Percentiles rank a stretch among this genome's conserved stretches.
Evolutionary conservation across 2,329 filamentous ascomycete species (phyloP).

Genomic region (Sporothrix luriei): DNA sequence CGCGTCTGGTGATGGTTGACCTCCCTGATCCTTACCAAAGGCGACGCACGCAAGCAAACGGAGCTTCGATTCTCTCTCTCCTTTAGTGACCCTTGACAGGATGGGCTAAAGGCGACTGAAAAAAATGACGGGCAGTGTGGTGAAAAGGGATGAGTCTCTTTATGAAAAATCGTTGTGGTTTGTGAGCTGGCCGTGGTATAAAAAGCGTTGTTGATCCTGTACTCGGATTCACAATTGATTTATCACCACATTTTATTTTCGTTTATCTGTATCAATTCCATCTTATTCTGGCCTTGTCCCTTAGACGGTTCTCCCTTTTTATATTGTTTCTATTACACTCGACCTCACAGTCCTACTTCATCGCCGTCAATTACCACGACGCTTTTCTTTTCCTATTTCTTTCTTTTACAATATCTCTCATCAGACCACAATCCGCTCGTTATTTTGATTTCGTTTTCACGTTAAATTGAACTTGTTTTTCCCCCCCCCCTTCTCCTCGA

Average conservation of each 20-base stretch:
- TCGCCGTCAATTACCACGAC: background rate
- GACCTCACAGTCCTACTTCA: conserved; percentile 3
- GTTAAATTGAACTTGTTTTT: background rate
- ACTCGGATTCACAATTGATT: background rate
- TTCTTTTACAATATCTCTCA: background rate
- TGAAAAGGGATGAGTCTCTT: conserved; percentile 19
- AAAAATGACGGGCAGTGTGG: background rate
- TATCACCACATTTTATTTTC: background rate
- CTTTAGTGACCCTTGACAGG: background rate
- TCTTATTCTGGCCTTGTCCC: background rate
- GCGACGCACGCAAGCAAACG: conserved; percentile 14
- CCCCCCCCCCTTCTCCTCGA: too few relatives aligned
- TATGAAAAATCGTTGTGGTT: background rate
- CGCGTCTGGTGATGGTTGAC: conserved; percentile 11
- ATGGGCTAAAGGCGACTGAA: background rate
- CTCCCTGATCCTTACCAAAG: background rate
- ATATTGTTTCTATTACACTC: background rate
- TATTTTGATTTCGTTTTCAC: background rate
- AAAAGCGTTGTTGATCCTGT: conserved; percentile 8
- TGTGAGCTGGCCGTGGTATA: conserved; percentile 8
- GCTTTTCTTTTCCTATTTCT: background rate
- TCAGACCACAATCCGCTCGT: background rate
- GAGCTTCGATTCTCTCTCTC: background rate
- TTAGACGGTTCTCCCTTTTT: background rate
- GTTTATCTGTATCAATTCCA: background rate